phyloP scores from a whole-genome alignment of 345 rosid genomes.

The Ceriops tagal region DNA sequence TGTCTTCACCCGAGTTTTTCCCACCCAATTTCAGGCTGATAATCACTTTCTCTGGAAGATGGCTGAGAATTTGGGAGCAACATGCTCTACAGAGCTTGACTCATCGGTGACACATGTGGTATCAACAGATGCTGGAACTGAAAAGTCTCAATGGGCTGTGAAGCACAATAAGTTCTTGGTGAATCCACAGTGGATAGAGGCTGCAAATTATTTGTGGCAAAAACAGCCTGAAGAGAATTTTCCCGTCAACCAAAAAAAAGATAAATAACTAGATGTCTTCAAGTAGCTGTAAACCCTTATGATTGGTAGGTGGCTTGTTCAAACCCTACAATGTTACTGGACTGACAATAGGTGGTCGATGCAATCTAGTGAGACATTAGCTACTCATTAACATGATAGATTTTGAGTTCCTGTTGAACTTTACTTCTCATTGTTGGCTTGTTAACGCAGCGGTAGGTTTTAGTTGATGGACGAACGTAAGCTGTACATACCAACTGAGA shows the following conservation, averaged over 20 bases:
- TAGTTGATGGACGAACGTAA: too few species aligned
- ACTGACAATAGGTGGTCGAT: too few species aligned
- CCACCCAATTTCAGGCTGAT: constrained; percentile 48
- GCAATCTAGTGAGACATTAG: too few species aligned
- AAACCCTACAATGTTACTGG: too few species aligned
- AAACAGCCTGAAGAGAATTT: constrained; percentile 52
- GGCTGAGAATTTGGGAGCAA: constrained; percentile 67
- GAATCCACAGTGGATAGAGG: constrained; percentile 58
- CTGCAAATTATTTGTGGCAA: constrained; percentile 51
- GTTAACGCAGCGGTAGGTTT: too few species aligned
- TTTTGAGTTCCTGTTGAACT: too few species aligned
- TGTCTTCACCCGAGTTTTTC: constrained; percentile 79
- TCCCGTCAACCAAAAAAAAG: constrained; percentile 25
- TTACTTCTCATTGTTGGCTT: too few species aligned
- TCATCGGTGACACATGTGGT: constrained; percentile 51
- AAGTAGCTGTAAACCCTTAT: not conserved
- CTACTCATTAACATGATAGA: too few species aligned
- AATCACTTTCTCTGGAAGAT: constrained; percentile 70
- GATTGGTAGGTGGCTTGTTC: not conserved
- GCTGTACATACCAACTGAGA: too few species aligned
- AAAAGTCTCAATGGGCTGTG: constrained; percentile 61
- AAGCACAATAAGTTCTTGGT: constrained; percentile 52
- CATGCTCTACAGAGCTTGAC: constrained; percentile 41
- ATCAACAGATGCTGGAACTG: constrained; percentile 45
- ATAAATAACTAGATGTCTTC: not conserved